Evolutionary conservation across 768 basidiomycete species (phyloP).

Genomic region (Termitomyces sp.): DNA sequence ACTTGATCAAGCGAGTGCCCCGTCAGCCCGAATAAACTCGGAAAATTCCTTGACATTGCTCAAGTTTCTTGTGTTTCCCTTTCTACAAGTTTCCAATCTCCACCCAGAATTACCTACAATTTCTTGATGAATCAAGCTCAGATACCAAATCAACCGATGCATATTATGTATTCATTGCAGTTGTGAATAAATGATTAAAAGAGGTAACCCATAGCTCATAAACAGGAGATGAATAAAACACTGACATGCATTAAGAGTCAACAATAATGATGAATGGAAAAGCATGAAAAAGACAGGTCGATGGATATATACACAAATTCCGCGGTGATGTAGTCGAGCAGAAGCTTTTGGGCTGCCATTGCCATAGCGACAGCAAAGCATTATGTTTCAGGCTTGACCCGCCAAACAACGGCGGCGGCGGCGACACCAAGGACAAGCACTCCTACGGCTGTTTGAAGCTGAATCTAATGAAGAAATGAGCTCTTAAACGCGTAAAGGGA

Average conservation of each 20-base stretch:
- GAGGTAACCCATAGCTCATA: constrained; percentile 3
- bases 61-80: too few relatives aligned
- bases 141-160: not conserved
- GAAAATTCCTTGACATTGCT: too few relatives aligned
- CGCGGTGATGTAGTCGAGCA: not conserved
- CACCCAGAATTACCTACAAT: too few relatives aligned
- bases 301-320: constrained; percentile 6
- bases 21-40: too few relatives aligned
- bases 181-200: constrained; percentile 8
- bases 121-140: too few relatives aligned
- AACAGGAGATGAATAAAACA: not conserved
- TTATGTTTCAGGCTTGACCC: constrained; percentile 43
- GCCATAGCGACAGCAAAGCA: not conserved
- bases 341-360: constrained; percentile 2
- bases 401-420: constrained; percentile 70
- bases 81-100: too few relatives aligned
- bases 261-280: not conserved
- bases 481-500: not conserved
- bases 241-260: not conserved
- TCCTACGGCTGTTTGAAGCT: constrained; percentile 55
- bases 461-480: constrained; percentile 19
- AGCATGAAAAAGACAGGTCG: not conserved
- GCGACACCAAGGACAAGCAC: constrained; percentile 63
- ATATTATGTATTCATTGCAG: constrained; percentile 2
- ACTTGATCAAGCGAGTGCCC: too few relatives aligned